A percentile compares a stretch with the other conserved stretches of the same genome.
Evolutionary conservation across 2,329 filamentous ascomycete genomes (phyloP).

Genomic region (Beauveria scarabaeidicola): DNA sequence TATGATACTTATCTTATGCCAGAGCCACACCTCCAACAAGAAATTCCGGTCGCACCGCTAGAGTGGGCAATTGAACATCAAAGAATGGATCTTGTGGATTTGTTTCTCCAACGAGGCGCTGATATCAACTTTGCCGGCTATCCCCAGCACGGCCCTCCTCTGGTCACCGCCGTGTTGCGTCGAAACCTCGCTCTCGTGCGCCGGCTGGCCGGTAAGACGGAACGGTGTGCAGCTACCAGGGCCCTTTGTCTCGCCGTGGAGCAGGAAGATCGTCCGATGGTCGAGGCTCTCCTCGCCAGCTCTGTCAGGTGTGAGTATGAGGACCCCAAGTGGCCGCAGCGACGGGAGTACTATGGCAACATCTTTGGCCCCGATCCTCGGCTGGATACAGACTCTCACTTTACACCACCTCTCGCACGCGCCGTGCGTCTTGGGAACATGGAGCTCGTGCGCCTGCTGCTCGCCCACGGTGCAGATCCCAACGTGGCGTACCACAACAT

Average conservation of each 20-base stretch:
- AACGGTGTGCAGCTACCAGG: background rate
- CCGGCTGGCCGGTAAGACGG: background rate
- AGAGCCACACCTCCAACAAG: background rate
- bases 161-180: background rate
- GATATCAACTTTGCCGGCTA: background rate
- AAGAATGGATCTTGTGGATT: background rate
- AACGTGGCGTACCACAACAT: constrained; percentile 2
- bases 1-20: background rate
- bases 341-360: background rate
- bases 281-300: background rate
- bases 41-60: background rate
- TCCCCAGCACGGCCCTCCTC: background rate
- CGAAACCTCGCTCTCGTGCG: background rate
- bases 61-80: constrained; percentile 3
- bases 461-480: constrained; percentile 2
- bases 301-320: background rate
- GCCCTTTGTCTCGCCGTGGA: background rate
- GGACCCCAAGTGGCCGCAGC: background rate
- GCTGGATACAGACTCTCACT: background rate
- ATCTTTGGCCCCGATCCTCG: background rate
- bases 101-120: constrained; percentile 1
- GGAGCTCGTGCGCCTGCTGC: background rate
- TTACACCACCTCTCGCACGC: constrained; percentile 1
- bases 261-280: background rate
- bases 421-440: background rate